Evolutionary conservation across 345 rosid species (phyloP), one percentile per base, ranked within the genome.

Genomic region (Punica granatum): DNA sequence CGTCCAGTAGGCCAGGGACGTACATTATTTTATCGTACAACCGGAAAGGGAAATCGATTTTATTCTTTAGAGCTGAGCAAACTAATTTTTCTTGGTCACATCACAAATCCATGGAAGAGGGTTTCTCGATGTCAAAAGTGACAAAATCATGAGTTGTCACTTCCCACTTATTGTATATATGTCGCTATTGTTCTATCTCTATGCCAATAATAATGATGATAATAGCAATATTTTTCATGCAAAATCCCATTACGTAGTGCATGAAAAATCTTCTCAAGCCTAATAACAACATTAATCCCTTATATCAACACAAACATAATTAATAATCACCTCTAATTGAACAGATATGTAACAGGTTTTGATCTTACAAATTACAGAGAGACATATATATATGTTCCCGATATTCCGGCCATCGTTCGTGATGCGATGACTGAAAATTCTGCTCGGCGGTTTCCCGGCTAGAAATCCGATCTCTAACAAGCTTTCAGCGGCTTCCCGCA

Each of bases 401-500:
- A 63, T 21, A 39, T 25, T 36, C 44, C 28, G 13, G 44, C 10
- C n/a, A 31, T 15, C 10, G 30, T 10, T 60, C 30, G 31, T 3
- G 9, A 32, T 15, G 36, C 4, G 37, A 60, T n/a, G 14, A n/a
- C 31, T 8, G 15, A 31, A 16, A 39, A 37, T 14, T 32, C n/a
- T n/a, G n/a, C n/a, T n/a, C n/a, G n/a, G n/a, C n/a, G n/a, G n/a
- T n/a, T 23, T 6, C 10, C 21, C 10, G 37, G 23, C 23, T 32
- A 15, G 36, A 3, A 16, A 60, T 18, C 23, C 66, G 19, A 42
- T 32, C 26, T 21, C 66, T 68, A 66, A 36, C 79, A 72, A 26
- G 77, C 28, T 48, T 67, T 69, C 13, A 82, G 74, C 19, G 83
- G 86, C 69, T 70, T 79, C 53, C 86, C 86, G 51, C 86, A 82